Conservation (phyloP, 1,139 yeast genomes). For the Schizosaccharomyces versatilis region DNA sequence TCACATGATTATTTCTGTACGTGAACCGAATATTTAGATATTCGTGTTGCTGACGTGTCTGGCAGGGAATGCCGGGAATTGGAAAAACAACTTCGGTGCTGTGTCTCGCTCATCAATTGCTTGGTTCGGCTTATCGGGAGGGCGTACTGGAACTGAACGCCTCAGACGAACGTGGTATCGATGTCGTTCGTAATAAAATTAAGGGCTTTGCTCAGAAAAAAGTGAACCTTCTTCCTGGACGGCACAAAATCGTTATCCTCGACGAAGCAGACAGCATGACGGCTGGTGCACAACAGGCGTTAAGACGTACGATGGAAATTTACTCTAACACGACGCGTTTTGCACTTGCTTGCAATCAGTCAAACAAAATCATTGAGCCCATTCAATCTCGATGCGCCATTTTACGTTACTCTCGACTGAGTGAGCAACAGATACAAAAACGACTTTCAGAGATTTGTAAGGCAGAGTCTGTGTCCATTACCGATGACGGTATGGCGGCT, state of each 20-base stretch:
- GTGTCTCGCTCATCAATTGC: constrained; percentile 65
- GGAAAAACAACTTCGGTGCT: constrained; percentile 90
- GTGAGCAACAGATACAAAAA: constrained; percentile 65
- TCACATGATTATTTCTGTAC: constrained; percentile 56
- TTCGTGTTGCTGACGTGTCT: constrained; percentile 18
- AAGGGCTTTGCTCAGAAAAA: constrained; percentile 91
- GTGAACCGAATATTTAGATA: constrained; percentile 9
- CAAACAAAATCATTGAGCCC: constrained; percentile 87
- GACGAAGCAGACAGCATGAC: constrained; percentile 98
- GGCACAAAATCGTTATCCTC: constrained; percentile 70
- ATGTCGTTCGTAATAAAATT: constrained; percentile 76
- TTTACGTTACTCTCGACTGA: constrained; percentile 55
- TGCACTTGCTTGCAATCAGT: constrained; percentile 92
- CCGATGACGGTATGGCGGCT: constrained; percentile 84
- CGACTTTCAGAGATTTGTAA: constrained; percentile 53
- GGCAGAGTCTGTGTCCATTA: constrained; percentile 49
- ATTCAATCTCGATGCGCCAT: constrained; percentile 93
- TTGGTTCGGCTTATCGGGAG: constrained; percentile 51
- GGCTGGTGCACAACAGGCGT: constrained; percentile 93
- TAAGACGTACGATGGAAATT: constrained; percentile 90
- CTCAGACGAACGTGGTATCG: constrained; percentile 80
- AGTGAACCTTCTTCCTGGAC: constrained; percentile 46
- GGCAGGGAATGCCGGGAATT: constrained; percentile 53
- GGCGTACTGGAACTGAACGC: constrained; percentile 90
- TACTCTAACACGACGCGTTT: constrained; percentile 85